Percentiles rank a stretch among this genome's conserved stretches.
Conservation (phyloP, 441 rosid genomes). For the Gossypium aridum region DNA sequence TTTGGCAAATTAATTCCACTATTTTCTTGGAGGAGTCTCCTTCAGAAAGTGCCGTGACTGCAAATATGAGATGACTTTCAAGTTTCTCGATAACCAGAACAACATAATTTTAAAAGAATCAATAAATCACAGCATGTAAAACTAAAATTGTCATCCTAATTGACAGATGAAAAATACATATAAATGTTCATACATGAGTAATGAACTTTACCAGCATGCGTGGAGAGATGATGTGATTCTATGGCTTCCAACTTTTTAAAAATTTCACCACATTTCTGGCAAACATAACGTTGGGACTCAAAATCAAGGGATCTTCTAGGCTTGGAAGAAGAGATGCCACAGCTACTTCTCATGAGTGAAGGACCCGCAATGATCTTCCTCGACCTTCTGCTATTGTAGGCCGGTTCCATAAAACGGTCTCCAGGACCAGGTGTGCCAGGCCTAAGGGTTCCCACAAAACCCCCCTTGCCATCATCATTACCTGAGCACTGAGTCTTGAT, state of each 20-base stretch:
- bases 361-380: constrained; percentile 17
- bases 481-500: constrained; percentile 61
- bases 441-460: constrained; percentile 63
- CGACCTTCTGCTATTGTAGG: constrained; percentile 30
- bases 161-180: background rate
- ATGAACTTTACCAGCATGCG: constrained; percentile 68
- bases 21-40: constrained; percentile 94
- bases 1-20: constrained; percentile 83
- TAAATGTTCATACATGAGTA: background rate
- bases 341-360: constrained; percentile 6
- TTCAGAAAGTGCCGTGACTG: constrained; percentile 87
- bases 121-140: background rate
- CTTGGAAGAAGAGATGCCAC: constrained; percentile 9
- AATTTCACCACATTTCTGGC: constrained; percentile 92
- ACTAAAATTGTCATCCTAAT: background rate
- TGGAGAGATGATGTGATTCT: constrained; percentile 90
- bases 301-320: constrained; percentile 16
- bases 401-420: constrained; percentile 1
- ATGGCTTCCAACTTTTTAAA: constrained; percentile 81
- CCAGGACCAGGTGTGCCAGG: constrained; percentile 90
- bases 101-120: background rate
- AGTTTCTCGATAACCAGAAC: background rate
- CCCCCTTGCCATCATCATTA: constrained; percentile 16
- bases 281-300: constrained; percentile 37
- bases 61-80: background rate